phyloP scores from a whole-genome alignment of 2,329 filamentous ascomycete genomes.

The Colletotrichum viniferum region DNA sequence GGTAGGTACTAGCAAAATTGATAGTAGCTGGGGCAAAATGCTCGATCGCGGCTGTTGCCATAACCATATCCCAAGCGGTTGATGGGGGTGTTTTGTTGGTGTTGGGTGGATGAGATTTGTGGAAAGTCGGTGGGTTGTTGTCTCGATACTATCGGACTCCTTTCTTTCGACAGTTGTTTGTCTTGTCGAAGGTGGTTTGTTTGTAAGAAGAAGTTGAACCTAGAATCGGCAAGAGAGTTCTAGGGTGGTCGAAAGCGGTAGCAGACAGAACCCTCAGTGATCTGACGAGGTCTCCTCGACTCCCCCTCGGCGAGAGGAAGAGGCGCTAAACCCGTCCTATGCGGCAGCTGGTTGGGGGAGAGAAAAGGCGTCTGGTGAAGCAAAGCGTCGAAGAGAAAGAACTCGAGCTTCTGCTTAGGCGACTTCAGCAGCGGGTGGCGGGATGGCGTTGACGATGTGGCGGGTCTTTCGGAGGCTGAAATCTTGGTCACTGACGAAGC shows the following conservation, averaged over 20 bases:
- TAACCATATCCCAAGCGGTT: constrained; percentile 63
- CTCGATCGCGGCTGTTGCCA: constrained; percentile 66
- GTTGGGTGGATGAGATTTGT: constrained; percentile 18
- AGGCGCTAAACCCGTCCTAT: constrained; percentile 98
- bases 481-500: constrained; percentile 71
- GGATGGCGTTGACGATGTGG: constrained; percentile 70
- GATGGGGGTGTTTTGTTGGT: constrained; percentile 5
- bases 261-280: constrained; percentile 86
- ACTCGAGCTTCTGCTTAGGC: constrained; percentile 52
- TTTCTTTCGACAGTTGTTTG: constrained; percentile 17
- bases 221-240: constrained; percentile 51
- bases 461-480: constrained; percentile 68
- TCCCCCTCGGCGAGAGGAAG: constrained; percentile 99
- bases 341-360: constrained; percentile 90
- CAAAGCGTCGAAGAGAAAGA: constrained; percentile 54
- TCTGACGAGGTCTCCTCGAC: constrained; percentile 98
- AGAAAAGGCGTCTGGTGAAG: constrained; percentile 54
- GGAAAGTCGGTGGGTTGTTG: constrained; percentile 11
- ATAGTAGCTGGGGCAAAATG: constrained; percentile 51
- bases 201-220: constrained; percentile 14
- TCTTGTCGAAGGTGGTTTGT: background rate
- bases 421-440: constrained; percentile 55
- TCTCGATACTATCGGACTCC: constrained; percentile 16
- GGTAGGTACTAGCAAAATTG: constrained; percentile 46
- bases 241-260: constrained; percentile 98